A percentile compares a stretch with the other conserved stretches of the same genome.
These are phyloP conservation scores for Trichaptum fuscoviolaceum DNA, from an alignment of 768 basidiomycete genomes.

Conservation along the genomic window DNA sequence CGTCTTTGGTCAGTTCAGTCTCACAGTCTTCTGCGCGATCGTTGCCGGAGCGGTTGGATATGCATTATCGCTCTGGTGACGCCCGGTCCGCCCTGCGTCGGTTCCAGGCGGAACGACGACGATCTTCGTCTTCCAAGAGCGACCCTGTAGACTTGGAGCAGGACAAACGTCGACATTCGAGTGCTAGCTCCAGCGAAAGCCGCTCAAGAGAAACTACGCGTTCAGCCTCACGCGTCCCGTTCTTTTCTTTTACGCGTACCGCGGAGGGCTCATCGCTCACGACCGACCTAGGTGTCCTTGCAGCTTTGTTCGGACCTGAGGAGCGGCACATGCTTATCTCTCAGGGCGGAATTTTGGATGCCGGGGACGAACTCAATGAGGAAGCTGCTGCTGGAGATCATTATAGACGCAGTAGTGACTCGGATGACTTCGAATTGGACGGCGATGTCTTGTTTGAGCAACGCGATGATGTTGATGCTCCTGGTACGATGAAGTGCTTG, in stretches of 20 bases:
- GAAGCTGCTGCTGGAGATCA: constrained; percentile 13
- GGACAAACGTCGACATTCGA: constrained; percentile 9
- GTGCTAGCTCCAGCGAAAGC: not conserved
- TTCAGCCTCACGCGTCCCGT: constrained; percentile 42
- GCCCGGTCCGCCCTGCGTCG: not conserved
- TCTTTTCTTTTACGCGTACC: constrained; percentile 77
- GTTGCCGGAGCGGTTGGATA: not conserved
- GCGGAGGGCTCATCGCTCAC: constrained; percentile 73
- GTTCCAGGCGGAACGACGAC: not conserved
- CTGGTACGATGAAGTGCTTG: constrained; percentile 52
- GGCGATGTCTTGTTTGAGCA: constrained; percentile 18
- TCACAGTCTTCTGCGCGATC: not conserved
- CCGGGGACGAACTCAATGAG: constrained; percentile 36
- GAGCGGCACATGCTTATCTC: constrained; percentile 74
- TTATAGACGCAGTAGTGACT: not conserved
- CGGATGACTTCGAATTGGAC: constrained; percentile 24
- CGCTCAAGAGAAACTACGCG: constrained; percentile 5
- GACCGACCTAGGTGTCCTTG: constrained; percentile 61
- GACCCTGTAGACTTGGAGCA: not conserved
- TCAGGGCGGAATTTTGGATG: constrained; percentile 56
- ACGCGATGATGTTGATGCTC: constrained; percentile 31
- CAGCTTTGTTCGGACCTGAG: constrained; percentile 62
- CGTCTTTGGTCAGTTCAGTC: not conserved
- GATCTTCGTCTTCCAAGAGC: not conserved
- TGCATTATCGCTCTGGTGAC: not conserved